Base-by-base conservation (phyloP, 805 yeast species). In the Barnettozyma salicaria region DNA sequence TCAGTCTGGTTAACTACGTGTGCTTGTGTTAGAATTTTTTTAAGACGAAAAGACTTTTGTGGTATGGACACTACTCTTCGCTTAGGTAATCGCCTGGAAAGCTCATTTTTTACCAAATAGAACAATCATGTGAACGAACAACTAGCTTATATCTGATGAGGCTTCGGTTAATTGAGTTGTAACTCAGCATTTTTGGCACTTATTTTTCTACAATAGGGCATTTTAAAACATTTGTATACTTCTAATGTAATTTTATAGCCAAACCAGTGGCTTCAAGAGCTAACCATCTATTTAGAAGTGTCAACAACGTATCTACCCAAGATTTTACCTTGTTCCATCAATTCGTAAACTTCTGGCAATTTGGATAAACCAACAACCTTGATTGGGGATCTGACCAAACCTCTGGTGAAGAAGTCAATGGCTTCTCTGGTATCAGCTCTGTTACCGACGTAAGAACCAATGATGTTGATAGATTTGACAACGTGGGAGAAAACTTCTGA, bases 241-340 rank as follows among this genome's bases (percentile, higher is more conserved):
- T 23, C 31, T 22, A 21, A 21, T 17, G 11, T 18, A 6, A 16
- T 34, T 12, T 14, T 7, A n/a, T 19, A 30, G 28, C 32, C 40
- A 37, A n/a, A 32, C 35, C 36, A 37, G 30, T 19, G 26, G 38
- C 16, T 12, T 20, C 17, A 10, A 19, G 18, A 22, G 18, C 13
- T 20, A 19, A 30, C 19, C 28, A 22, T 22, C 35, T 64, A 78
- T 60, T 75, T 76, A 43, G 73, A 58, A 30, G 83, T 78, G 65
- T 85, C 95, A 45, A 85, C 78, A 40, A 86, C 95, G 59, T 80
- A 79, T 67, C 96, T 77, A 56, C 96, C 96, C 51, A 80, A 74
- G 56, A 87, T 80, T 29, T 80, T 75, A 56, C 92, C 92, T 64
- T 76, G 68, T 63, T 74, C 82, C 95, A 87, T 87, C 60, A 76